These are phyloP conservation scores for Phytophthora crassamura DNA, from an alignment of 352 stramenopile species.

Conservation along the genomic window DNA sequence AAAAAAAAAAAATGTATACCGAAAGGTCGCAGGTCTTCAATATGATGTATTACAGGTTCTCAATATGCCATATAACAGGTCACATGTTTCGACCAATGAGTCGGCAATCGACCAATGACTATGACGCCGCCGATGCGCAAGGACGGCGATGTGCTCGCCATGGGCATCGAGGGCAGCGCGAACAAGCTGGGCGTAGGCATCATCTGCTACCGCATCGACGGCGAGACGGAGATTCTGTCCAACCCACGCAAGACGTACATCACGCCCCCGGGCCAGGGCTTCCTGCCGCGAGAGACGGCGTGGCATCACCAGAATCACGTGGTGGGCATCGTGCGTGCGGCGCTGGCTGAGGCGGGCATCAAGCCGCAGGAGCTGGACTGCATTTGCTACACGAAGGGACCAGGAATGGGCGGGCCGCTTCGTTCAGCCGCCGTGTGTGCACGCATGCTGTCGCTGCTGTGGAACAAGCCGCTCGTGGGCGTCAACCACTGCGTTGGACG, in stretches of 20 bases:
- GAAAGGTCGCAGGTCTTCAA: conserved; percentile 36
- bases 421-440: conserved; percentile 95
- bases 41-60: background rate
- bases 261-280: conserved; percentile 96
- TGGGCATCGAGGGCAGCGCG: conserved; percentile 98
- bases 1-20: background rate
- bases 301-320: conserved; percentile 99
- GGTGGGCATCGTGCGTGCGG: conserved; percentile 93
- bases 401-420: conserved; percentile 99
- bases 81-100: conserved; percentile 33
- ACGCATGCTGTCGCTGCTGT: conserved; percentile 95
- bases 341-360: conserved; percentile 93
- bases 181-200: conserved; percentile 97
- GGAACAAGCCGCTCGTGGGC: conserved; percentile 95
- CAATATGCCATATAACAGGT: conserved; percentile 1
- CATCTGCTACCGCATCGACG: conserved; percentile 72
- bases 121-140: conserved; percentile 53
- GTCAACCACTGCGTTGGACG: conserved; percentile 99
- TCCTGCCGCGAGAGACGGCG: conserved; percentile 98
- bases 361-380: conserved; percentile 88
- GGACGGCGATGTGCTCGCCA: conserved; percentile 86
- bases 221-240: conserved; percentile 94
- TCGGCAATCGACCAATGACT: conserved; percentile 10
- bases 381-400: conserved; percentile 97
- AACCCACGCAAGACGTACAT: conserved; percentile 99